Evolutionary conservation across 148 eudicot genomes (phyloP), one percentile per base, ranked within the genome.

Genomic region (Arctostaphylos glauca): DNA sequence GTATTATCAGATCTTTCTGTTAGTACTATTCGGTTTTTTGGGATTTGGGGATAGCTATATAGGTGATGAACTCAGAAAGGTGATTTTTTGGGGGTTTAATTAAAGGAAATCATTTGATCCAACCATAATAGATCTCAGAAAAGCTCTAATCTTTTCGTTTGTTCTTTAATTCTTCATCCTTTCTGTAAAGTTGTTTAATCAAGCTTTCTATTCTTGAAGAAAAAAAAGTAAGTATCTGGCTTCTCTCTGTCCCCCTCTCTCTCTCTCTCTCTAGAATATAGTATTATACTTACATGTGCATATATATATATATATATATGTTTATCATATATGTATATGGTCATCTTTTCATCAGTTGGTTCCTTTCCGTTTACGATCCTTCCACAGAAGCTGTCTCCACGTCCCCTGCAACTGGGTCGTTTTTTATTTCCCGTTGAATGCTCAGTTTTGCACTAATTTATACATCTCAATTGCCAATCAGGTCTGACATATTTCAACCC

Each of bases 381-480:
- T 82, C 52, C 18, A 64, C 53, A 80, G 74, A 81, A 58, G 79
- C 86, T 84, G 91, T 87, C 89, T 86, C 89, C 84, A 80, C 81
- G 76, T 83, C 52, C 81, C 92, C 90, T 84, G 92, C 92, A 85
- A 85, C 54, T 88, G 38, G 89, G 67, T 74, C 21, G 52, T 79
- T 84, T 80, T 74, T 74, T 53, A 83, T 68, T 80, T 72, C 38
- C 19, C 2, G 70, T 83, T 83, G 81, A 67, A 74, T 52, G 80
- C 67, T 81, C 68, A 10, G 55, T 81, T 47, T 84, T 38, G 23
- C 4, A 38, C 9, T 78, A 72, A 73, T 54, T 76, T 52, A 77
- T 21, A 9, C 47, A 3, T 62, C 25, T 23, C 3, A 3, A 64
- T 64, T 23, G 41, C 23, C 23, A 64, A 23, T 3, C 70, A 64